These are phyloP conservation scores for Arachis hypogaea DNA, from an alignment of 306 rosid species.

Conservation along the genomic window DNA sequence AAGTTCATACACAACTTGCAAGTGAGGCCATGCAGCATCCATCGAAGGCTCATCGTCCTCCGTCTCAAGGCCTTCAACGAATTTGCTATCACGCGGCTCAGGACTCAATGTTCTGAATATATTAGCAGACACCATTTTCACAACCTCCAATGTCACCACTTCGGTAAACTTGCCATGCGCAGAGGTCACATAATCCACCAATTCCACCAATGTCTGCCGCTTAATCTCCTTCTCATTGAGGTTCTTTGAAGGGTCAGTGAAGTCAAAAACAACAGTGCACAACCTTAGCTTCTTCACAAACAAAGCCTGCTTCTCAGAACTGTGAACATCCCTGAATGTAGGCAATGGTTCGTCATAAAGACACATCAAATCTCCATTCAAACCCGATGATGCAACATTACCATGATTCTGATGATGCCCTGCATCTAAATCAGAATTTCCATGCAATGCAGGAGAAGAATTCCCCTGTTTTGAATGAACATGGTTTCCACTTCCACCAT, in stretches of 20 bases:
- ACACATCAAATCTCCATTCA: slow-evolving; percentile 42
- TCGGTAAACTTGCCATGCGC: slow-evolving; percentile 62
- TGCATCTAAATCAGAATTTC: slow-evolving; percentile 45
- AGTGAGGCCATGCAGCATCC: slow-evolving; percentile 79
- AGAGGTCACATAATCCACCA: slow-evolving; percentile 64
- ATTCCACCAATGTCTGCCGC: slow-evolving; percentile 62
- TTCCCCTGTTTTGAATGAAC: slow-evolving; percentile 49
- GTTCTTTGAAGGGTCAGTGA: slow-evolving; percentile 64
- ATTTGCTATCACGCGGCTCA: slow-evolving; percentile 59
- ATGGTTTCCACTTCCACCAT: slow-evolving; percentile 45
- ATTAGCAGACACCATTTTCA: slow-evolving; percentile 63
- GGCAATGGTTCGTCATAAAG: slow-evolving; percentile 61
- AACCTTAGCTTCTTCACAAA: slow-evolving; percentile 59
- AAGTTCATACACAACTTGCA: slow-evolving; percentile 69
- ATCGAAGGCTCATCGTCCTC: slow-evolving; percentile 73
- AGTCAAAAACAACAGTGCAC: slow-evolving; percentile 67
- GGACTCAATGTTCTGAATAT: slow-evolving; percentile 63
- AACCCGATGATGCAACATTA: slow-evolving; percentile 37
- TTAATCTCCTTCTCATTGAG: slow-evolving; percentile 72
- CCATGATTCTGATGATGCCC: slow-evolving; percentile 45
- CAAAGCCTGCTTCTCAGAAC: slow-evolving; percentile 62
- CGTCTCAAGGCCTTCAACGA: slow-evolving; percentile 60
- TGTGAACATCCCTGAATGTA: slow-evolving; percentile 61
- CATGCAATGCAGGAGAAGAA: slow-evolving; percentile 44
- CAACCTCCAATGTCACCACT: slow-evolving; percentile 57